These are phyloP conservation scores for Cryphonectria carpinicola DNA, from an alignment of 2,329 filamentous ascomycete genomes.

Conservation along the genomic window DNA sequence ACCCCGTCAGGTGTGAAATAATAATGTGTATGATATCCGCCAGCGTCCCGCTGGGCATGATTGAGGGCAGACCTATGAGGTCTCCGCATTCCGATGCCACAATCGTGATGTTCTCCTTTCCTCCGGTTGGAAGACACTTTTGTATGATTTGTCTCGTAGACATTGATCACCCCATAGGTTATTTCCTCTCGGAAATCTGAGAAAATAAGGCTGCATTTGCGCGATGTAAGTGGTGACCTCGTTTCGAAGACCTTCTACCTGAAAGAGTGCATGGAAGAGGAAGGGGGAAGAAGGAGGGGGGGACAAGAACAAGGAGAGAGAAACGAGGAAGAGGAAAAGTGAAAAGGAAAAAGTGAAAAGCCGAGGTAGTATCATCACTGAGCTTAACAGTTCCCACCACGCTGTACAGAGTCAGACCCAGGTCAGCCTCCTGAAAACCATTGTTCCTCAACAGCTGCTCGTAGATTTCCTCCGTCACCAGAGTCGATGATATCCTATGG, in stretches of 20 bases:
- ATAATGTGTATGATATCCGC: background rate
- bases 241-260: conserved; percentile 50
- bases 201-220: conserved; percentile 13
- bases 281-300: too few relatives aligned
- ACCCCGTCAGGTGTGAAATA: conserved; percentile 39
- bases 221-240: conserved; percentile 15
- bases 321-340: too few relatives aligned
- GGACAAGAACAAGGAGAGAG: too few relatives aligned
- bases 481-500: conserved; percentile 63
- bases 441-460: conserved; percentile 72
- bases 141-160: background rate
- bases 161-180: conserved; percentile 6
- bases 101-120: conserved; percentile 15
- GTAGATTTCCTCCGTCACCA: conserved; percentile 52
- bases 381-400: conserved; percentile 48
- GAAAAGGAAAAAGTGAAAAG: background rate
- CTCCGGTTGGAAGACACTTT: background rate
- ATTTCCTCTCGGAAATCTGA: conserved; percentile 24
- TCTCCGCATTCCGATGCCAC: conserved; percentile 41
- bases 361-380: conserved; percentile 46
- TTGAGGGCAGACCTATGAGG: conserved; percentile 40
- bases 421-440: conserved; percentile 63
- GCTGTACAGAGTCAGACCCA: conserved; percentile 50
- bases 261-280: conserved; percentile 24
- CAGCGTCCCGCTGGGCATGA: conserved; percentile 33